These are phyloP conservation scores for Trametes cinnabarina DNA, from an alignment of 768 basidiomycete genomes.

Conservation along the genomic window DNA sequence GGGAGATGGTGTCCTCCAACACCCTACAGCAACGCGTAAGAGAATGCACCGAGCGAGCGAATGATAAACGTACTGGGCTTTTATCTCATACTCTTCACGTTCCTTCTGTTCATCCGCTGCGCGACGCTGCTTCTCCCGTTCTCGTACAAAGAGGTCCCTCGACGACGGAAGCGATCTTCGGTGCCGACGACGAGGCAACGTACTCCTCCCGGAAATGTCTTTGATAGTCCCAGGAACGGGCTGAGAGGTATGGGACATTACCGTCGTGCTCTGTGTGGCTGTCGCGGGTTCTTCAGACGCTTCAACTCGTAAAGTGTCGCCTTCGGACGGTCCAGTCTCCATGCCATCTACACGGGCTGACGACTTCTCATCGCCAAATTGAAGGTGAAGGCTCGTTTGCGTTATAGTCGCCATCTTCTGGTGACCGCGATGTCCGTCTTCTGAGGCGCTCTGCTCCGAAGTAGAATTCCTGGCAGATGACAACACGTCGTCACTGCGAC, in stretches of 20 bases:
- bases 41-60: neutral
- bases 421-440: constrained; percentile 20
- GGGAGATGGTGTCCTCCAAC: constrained; percentile 53
- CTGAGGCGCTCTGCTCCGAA: constrained; percentile 37
- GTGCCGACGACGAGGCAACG: constrained; percentile 9
- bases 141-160: constrained; percentile 21
- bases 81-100: constrained; percentile 56
- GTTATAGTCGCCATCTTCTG: constrained; percentile 16
- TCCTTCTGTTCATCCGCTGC: constrained; percentile 49
- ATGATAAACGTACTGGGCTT: constrained; percentile 45
- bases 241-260: neutral
- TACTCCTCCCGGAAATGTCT: neutral
- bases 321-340: neutral
- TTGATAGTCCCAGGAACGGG: neutral
- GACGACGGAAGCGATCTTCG: constrained; percentile 38
- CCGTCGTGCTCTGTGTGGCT: constrained; percentile 12
- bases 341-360: neutral
- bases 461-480: constrained; percentile 46
- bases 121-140: constrained; percentile 36
- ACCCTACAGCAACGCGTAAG: constrained; percentile 40
- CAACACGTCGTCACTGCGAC: constrained; percentile 46
- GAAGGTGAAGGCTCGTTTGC: constrained; percentile 16
- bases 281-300: constrained; percentile 1
- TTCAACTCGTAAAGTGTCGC: neutral
- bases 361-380: neutral